Conservation (phyloP, 768 basidiomycete genomes). For the Collybiopsis confluens region DNA sequence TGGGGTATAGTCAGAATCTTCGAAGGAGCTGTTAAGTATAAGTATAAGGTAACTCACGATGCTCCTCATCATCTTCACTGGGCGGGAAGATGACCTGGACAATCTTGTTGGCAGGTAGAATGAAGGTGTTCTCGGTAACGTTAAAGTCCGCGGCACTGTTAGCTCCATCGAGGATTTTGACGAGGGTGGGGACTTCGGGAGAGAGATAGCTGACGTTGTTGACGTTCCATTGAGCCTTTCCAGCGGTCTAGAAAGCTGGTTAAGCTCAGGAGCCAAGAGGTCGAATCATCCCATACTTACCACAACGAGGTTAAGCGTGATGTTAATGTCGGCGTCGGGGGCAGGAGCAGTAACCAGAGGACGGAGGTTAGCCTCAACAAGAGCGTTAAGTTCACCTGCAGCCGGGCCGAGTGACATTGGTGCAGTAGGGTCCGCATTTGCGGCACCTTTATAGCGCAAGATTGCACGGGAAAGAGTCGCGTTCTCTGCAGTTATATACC, state of each 20-base stretch:
- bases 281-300: slow-evolving; percentile 7
- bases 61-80: slow-evolving; percentile 24
- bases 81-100: slow-evolving; percentile 34
- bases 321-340: slow-evolving; percentile 20
- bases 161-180: slow-evolving; percentile 32
- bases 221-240: slow-evolving; percentile 25
- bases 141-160: slow-evolving; percentile 22
- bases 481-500: slow-evolving; percentile 15
- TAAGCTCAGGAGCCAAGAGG: background rate
- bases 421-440: slow-evolving; percentile 27
- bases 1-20: slow-evolving; percentile 10
- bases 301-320: slow-evolving; percentile 19
- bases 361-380: slow-evolving; percentile 10
- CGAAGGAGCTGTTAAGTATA: background rate
- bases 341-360: slow-evolving; percentile 14
- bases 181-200: slow-evolving; percentile 20
- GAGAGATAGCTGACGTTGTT: slow-evolving; percentile 25
- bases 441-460: slow-evolving; percentile 35
- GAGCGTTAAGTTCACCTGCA: background rate
- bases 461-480: slow-evolving; percentile 29
- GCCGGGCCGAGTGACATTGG: slow-evolving; percentile 18
- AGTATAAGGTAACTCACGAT: slow-evolving; percentile 13
- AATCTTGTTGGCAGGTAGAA: slow-evolving; percentile 30
- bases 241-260: slow-evolving; percentile 8
- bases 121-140: slow-evolving; percentile 31